Percentiles rank a stretch among this genome's conserved stretches.
These are phyloP conservation scores for Trametes gibbosa DNA, from an alignment of 768 basidiomycete species.

Conservation along the genomic window DNA sequence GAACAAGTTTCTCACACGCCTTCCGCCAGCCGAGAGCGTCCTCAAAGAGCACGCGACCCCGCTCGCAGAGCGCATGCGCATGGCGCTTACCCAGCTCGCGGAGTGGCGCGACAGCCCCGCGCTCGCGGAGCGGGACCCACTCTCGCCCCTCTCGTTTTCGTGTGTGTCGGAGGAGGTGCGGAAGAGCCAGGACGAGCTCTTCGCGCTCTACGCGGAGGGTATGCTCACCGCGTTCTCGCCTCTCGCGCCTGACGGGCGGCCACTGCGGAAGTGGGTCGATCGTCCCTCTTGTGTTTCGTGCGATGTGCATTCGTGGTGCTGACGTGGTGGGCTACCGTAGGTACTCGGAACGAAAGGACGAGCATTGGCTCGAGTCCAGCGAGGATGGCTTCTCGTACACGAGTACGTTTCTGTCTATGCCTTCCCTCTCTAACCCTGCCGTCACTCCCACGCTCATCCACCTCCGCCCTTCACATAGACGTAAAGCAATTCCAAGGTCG, in stretches of 20 bases:
- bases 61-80: constrained; percentile 48
- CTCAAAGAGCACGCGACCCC: constrained; percentile 36
- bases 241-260: constrained; percentile 53
- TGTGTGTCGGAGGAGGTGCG: constrained; percentile 52
- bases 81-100: constrained; percentile 52
- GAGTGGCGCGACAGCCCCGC: constrained; percentile 45
- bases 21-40: constrained; percentile 50
- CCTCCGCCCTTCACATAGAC: background rate
- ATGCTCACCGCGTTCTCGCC: constrained; percentile 52
- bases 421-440: background rate
- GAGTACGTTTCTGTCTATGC: constrained; percentile 33
- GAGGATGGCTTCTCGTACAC: constrained; percentile 54
- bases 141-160: constrained; percentile 67
- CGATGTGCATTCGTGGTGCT: background rate
- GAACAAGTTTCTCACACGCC: constrained; percentile 56
- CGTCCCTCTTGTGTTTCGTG: no score
- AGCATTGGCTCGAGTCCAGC: constrained; percentile 64
- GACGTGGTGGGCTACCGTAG: constrained; percentile 27
- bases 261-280: constrained; percentile 54
- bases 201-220: constrained; percentile 46
- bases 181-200: constrained; percentile 48
- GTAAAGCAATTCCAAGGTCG: constrained; percentile 16
- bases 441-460: background rate
- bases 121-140: constrained; percentile 50
- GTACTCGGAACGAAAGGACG: constrained; percentile 53